These are phyloP conservation scores for Lolium perenne DNA, from an alignment of 176 grass and related monocot genomes.

Conservation along the genomic window DNA sequence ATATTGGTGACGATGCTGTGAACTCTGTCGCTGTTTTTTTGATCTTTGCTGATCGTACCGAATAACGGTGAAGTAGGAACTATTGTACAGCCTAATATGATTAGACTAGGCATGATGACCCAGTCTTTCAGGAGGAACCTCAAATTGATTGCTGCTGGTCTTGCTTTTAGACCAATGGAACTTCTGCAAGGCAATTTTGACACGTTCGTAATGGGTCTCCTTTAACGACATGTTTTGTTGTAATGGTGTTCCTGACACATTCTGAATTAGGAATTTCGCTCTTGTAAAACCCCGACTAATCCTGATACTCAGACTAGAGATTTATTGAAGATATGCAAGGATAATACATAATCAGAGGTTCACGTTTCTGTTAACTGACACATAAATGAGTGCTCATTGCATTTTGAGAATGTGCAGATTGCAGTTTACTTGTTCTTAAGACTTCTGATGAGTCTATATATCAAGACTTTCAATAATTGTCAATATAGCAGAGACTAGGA, in stretches of 20 bases:
- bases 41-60: slow-evolving; percentile 37
- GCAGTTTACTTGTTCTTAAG: not conserved
- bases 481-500: not conserved
- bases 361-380: not conserved
- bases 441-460: not conserved
- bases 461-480: not conserved
- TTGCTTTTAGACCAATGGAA: slow-evolving; percentile 5
- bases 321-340: slow-evolving; percentile 2
- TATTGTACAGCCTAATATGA: slow-evolving; percentile 50
- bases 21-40: not conserved
- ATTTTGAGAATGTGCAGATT: not conserved
- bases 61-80: slow-evolving; percentile 29
- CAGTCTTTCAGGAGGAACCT: slow-evolving; percentile 23
- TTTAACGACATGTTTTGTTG: not conserved
- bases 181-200: slow-evolving; percentile 37
- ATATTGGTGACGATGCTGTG: slow-evolving; percentile 68
- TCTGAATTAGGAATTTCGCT: not conserved
- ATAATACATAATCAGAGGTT: not conserved
- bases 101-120: slow-evolving; percentile 37
- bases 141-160: not conserved
- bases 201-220: slow-evolving; percentile 18
- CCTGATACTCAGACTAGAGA: not conserved
- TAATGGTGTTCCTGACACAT: not conserved
- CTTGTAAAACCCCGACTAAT: slow-evolving; percentile 11
- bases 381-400: not conserved